Evolutionary conservation across 1,139 yeast genomes (phyloP), one percentile per base, ranked within the genome.

Genomic region (Pichia norvegensis): DNA sequence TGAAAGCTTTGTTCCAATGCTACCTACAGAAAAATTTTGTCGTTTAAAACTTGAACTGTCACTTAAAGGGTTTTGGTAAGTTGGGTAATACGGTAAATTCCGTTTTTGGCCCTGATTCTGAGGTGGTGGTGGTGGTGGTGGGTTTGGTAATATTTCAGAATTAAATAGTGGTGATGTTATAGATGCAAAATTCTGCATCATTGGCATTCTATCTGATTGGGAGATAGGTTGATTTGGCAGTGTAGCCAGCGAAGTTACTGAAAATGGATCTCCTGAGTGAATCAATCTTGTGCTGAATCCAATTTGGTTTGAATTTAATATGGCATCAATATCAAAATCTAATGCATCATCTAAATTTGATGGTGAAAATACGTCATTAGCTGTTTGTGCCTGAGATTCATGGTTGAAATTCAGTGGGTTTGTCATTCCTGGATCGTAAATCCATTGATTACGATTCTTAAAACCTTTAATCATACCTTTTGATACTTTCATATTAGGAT

Each of bases 1-100:
- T 11, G 78, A 67, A 23, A 76, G 59, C 45, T 95, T 72, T 0
- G 95, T 82, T 61, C 87, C 86, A n/a, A 72, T 61, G 20, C 68
- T 72, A 27, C 27, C 58, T 60, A 1, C 55, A 36, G 38, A 33
- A 36, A 29, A 33, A 6, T 42, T 38, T 4, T 49, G 47, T 37
- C 50, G 37, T 38, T 44, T 44, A 31, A 49, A 52, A 8, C 36
- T 42, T 16, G 46, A 33, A n/a, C 45, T 50, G 23, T 52, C 51
- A 38, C 53, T 58, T 29, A 56, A 44, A 8, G 64, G 63, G 33
- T 58, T 56, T 13, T 57, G 52, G 37, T 46, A 55, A 1, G 55
- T 48, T 8, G 62, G 61, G 40, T 57, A 59, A 29, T 46, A 58
- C 7, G 62, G 60, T 3, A 56, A 45, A 4, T 36, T 38, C 17